Evolutionary conservation across 108 stramenopile species (phyloP).

Genomic region (Heterococcus sp.): DNA sequence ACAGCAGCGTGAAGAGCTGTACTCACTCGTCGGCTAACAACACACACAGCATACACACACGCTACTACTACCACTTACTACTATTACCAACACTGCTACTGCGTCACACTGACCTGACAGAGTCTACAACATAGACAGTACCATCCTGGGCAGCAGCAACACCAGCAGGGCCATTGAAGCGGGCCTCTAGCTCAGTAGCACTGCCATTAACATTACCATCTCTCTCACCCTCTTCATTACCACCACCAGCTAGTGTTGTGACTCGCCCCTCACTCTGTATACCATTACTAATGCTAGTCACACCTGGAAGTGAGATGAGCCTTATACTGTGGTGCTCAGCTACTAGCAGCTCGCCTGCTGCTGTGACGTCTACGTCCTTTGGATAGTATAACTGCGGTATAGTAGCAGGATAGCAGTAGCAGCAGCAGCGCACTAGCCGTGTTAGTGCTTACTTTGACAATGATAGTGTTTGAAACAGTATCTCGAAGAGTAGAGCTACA

Average conservation of each 20-base stretch:
- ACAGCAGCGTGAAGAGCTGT: no score
- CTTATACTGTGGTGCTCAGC: conserved; percentile 67
- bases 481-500: no score
- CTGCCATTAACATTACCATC: not conserved
- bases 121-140: conserved; percentile 67
- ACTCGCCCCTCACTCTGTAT: conserved; percentile 50
- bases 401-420: no score
- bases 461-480: no score
- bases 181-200: no score
- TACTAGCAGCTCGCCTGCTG: conserved; percentile 61
- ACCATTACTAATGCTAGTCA: conserved; percentile 3
- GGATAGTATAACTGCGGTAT: conserved; percentile 71
- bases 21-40: no score
- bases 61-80: no score
- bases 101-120: no score
- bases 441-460: no score
- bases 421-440: no score
- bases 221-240: conserved; percentile 22
- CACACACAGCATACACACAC: no score
- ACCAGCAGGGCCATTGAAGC: conserved; percentile 69
- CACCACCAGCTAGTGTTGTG: conserved; percentile 68
- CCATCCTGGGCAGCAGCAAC: conserved; percentile 56
- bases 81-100: no score
- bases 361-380: conserved; percentile 64
- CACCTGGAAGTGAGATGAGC: conserved; percentile 44